Percentiles rank a stretch among this genome's conserved stretches.
Conservation (phyloP, 1,284 basidiomycete genomes). For the Irpex rosettiformis region DNA sequence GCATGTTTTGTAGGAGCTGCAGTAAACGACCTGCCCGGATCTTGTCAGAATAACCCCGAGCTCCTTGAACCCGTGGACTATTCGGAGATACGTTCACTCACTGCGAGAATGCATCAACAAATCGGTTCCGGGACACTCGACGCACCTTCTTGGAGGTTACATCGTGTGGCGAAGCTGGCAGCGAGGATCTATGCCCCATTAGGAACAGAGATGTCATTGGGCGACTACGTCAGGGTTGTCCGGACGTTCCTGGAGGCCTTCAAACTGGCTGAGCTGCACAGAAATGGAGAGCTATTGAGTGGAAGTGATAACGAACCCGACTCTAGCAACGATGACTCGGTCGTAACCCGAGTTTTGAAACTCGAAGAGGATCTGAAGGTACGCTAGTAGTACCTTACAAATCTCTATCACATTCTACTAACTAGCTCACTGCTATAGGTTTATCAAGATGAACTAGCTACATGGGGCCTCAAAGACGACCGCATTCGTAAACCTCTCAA, state of each 20-base stretch:
- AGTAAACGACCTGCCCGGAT: conserved; percentile 1
- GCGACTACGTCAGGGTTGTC: conserved; percentile 76
- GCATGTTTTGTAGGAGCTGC: neutral
- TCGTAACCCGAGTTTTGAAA: conserved; percentile 10
- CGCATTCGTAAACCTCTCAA: conserved; percentile 65
- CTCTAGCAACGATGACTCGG: conserved; percentile 6
- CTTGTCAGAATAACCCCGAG: conserved; percentile 60
- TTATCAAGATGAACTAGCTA: conserved; percentile 69
- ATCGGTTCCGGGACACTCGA: conserved; percentile 78
- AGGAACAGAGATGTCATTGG: conserved; percentile 77
- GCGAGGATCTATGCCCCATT: conserved; percentile 79
- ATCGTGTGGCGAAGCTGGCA: conserved; percentile 72
- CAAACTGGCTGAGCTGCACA: conserved; percentile 38
- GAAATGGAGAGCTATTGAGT: conserved; percentile 7
- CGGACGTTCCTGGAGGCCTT: conserved; percentile 74
- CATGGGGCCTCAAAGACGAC: conserved; percentile 76
- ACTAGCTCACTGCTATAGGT: conserved; percentile 36
- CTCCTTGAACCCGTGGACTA: conserved; percentile 67
- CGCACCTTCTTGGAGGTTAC: conserved; percentile 77
- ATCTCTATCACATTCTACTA: neutral
- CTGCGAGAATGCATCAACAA: conserved; percentile 57
- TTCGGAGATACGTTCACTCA: conserved; percentile 55
- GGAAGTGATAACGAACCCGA: neutral
- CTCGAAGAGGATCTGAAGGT: conserved; percentile 66
- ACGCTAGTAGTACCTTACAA: conserved; percentile 11